Percentiles rank a stretch among this genome's conserved stretches.
Conservation (phyloP, 1,284 basidiomycete genomes). For the Stereum hirsutum region DNA sequence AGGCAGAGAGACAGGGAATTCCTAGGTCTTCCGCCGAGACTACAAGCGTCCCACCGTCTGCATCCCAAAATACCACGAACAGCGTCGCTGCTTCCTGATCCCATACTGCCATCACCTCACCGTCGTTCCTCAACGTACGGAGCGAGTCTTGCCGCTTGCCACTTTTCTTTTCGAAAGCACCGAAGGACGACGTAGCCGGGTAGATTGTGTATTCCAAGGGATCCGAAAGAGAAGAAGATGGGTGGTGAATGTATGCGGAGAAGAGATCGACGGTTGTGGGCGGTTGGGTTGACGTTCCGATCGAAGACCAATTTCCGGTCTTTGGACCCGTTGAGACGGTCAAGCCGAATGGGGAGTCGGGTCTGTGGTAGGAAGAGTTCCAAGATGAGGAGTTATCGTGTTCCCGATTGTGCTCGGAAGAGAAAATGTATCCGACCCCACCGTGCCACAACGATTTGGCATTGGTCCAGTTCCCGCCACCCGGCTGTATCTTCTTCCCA, state of each 20-base stretch:
- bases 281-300: constrained; percentile 11
- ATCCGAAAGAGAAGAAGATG: constrained; percentile 1
- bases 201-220: constrained; percentile 10
- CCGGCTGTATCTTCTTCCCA: background rate
- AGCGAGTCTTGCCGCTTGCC: constrained; percentile 7
- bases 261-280: constrained; percentile 11
- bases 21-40: constrained; percentile 10
- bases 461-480: constrained; percentile 3
- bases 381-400: too few relatives aligned
- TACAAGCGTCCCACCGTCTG: constrained; percentile 17
- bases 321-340: constrained; percentile 9
- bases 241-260: constrained; percentile 11
- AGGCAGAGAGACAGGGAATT: constrained; percentile 26
- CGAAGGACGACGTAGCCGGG: constrained; percentile 6
- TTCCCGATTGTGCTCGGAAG: too few relatives aligned
- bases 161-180: constrained; percentile 6
- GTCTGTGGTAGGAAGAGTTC: too few relatives aligned
- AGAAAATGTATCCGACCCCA: constrained; percentile 8
- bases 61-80: constrained; percentile 27
- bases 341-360: background rate
- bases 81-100: constrained; percentile 20
- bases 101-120: constrained; percentile 22
- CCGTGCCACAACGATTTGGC: constrained; percentile 9
- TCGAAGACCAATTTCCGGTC: constrained; percentile 10
- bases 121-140: constrained; percentile 20